A percentile compares a stretch with the other conserved stretches of the same genome.
These are phyloP conservation scores for Hanseniaspora lindneri DNA, from an alignment of 805 yeast genomes.

Conservation along the genomic window DNA sequence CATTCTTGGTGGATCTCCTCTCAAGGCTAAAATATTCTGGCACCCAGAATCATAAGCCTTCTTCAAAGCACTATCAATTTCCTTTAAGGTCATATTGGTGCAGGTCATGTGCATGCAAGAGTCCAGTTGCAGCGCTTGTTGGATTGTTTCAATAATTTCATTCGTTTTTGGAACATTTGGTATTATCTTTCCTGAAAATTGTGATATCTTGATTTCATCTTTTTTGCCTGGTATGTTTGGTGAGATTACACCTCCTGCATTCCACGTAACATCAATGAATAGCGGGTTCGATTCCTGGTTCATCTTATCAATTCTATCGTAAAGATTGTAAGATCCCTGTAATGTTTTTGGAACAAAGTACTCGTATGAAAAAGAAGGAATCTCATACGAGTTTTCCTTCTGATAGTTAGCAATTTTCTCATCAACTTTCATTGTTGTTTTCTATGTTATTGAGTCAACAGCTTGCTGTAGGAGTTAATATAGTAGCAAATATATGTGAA, in stretches of 20 bases:
- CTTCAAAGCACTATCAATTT: slow-evolving; percentile 73
- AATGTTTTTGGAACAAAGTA: slow-evolving; percentile 95
- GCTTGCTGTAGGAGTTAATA: background rate
- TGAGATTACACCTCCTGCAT: slow-evolving; percentile 74
- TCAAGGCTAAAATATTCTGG: slow-evolving; percentile 81
- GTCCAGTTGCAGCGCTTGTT: slow-evolving; percentile 79
- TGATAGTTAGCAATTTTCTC: slow-evolving; percentile 30
- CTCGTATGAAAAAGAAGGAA: slow-evolving; percentile 84
- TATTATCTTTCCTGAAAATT: slow-evolving; percentile 13
- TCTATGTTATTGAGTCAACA: too few species aligned
- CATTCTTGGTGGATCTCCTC: slow-evolving; percentile 93
- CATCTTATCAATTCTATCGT: slow-evolving; percentile 97
- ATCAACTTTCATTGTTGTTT: slow-evolving; percentile 33
- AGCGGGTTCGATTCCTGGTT: slow-evolving; percentile 71
- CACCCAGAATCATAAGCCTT: slow-evolving; percentile 87
- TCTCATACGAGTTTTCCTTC: slow-evolving; percentile 23
- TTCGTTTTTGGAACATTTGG: slow-evolving; percentile 62
- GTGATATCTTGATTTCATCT: background rate
- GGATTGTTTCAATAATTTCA: slow-evolving; percentile 84
- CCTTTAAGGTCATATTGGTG: slow-evolving; percentile 75
- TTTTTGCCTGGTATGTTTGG: background rate
- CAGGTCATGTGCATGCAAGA: slow-evolving; percentile 98
- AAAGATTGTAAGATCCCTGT: slow-evolving; percentile 90
- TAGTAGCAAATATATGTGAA: too few species aligned
- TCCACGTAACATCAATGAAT: slow-evolving; percentile 95